Evolutionary conservation across 2,329 filamentous ascomycete genomes (phyloP), one percentile per base, ranked within the genome.

Genomic region (Sporothrix schenckii): DNA sequence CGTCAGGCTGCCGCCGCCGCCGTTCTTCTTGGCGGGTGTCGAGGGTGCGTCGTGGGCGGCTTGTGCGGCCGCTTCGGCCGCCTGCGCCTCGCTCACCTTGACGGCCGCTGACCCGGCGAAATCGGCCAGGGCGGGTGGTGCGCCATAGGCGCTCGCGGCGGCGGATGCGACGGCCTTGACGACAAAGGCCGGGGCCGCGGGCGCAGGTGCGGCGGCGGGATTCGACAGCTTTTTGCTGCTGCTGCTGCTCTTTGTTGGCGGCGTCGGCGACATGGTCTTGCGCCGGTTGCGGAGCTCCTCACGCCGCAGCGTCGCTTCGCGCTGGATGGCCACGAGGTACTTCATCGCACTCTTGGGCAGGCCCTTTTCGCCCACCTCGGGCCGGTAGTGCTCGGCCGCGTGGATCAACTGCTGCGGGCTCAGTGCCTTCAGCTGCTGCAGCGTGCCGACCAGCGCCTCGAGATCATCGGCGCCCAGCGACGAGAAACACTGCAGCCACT

Each of bases 401-500:
- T 97, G 95, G 52, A 98, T 89, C 54, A 99, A 85, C 78, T 99
- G 95, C 77, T 93, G 92, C 0, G 93, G 91, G 34, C 89, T 93
- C 63, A 99, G 83, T 53, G 90, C 86, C 74, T 93, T 93, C 53
- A 99, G 85, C 79, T 98, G 95, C 77, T 97, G 91, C 27, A 98
- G 82, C 0, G 95, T 99, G 19, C 89, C 92, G 41, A 97, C 89
- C 19, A 99, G 85, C 2, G 93, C 92, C 77, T 97, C 93, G 50
- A 95, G 83, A 77, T 98, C 94, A 77, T 98, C 93, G 13, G 83
- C 81, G 5, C 89, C 93, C 4, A 98, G 86, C 0, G 93, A 97
- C 1, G 95, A 98, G 80, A 98, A 98, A 79, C 94, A 97, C 79
- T 99, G 95, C 49, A 99, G 84, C 95, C 95, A 99, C 80, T 99